Evolutionary conservation across 2,329 filamentous ascomycete species (phyloP).

Genomic region (Fusarium musae): DNA sequence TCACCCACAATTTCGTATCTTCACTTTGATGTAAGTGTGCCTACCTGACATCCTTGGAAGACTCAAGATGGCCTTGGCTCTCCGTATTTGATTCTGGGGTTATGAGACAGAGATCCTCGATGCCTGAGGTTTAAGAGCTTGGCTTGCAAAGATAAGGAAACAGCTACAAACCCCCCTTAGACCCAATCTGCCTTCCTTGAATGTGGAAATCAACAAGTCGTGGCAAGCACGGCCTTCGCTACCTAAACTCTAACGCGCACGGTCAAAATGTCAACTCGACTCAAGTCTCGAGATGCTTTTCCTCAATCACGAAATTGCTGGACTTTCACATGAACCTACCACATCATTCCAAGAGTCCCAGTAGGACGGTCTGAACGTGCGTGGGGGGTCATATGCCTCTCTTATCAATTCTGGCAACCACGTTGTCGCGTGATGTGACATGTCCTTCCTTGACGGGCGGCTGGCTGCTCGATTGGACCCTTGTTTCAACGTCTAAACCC

Average conservation of each 20-base stretch:
- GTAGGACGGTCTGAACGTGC: slow-evolving; percentile 25
- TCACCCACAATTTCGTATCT: slow-evolving; percentile 10
- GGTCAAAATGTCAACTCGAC: not conserved
- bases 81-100: not conserved
- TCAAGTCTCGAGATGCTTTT: not conserved
- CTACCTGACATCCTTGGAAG: not conserved
- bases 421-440: slow-evolving; percentile 43
- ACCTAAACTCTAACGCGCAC: slow-evolving; percentile 13
- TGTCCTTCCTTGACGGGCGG: not conserved
- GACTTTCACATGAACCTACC: not conserved
- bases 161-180: not conserved
- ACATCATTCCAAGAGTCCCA: slow-evolving; percentile 27
- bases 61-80: not conserved
- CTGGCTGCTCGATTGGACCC: slow-evolving; percentile 28
- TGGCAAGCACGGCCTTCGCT: slow-evolving; percentile 3
- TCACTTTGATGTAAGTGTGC: not conserved
- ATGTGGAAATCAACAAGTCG: not conserved
- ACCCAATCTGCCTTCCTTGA: not conserved
- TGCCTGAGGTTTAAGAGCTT: not conserved
- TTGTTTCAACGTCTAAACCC: slow-evolving; percentile 33
- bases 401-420: slow-evolving; percentile 32
- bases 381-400: slow-evolving; percentile 24
- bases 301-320: slow-evolving; percentile 1
- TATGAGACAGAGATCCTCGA: not conserved
- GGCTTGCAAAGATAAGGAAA: not conserved